These are phyloP conservation scores for Emmonsia crescens DNA, from an alignment of 2,329 filamentous ascomycete genomes.

Conservation along the genomic window DNA sequence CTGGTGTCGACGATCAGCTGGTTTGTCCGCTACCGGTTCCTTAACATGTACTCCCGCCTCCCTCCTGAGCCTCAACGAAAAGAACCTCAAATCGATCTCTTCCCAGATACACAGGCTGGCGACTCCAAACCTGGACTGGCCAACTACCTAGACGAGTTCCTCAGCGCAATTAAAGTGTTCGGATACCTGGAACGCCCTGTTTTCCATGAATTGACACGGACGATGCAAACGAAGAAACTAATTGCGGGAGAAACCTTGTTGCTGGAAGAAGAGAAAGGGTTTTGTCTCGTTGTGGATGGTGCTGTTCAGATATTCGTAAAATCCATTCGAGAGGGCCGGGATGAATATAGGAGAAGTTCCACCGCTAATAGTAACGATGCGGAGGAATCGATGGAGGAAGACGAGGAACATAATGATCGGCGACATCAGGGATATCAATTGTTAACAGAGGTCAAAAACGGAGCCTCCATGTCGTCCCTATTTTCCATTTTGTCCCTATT, in stretches of 20 bases:
- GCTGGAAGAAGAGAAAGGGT: constrained; percentile 94
- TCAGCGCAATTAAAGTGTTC: constrained; percentile 98
- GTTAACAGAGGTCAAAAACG: constrained; percentile 93
- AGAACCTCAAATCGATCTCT: constrained; percentile 88
- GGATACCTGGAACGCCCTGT: constrained; percentile 93
- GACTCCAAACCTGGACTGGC: constrained; percentile 81
- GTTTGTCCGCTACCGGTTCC: constrained; percentile 87
- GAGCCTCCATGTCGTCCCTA: constrained; percentile 93
- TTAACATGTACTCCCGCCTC: constrained; percentile 93
- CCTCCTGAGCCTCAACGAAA: constrained; percentile 92
- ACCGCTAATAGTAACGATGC: constrained; percentile 32
- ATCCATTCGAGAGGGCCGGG: constrained; percentile 48
- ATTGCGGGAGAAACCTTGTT: constrained; percentile 93
- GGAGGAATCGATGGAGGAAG: constrained; percentile 30
- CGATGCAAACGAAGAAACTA: constrained; percentile 95
- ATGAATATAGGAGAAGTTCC: constrained; percentile 21
- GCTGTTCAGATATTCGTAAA: constrained; percentile 97
- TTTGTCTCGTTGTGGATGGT: constrained; percentile 93
- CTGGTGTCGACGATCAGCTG: constrained; percentile 80
- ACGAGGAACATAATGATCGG: constrained; percentile 49
- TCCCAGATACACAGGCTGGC: constrained; percentile 83
- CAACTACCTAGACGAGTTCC: constrained; percentile 96
- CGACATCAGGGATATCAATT: constrained; percentile 83
- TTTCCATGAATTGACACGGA: constrained; percentile 92
- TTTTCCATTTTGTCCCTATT: constrained; percentile 93